phyloP scores from a whole-genome alignment of 2,329 filamentous ascomycete species.

The Monosporascus sp. region DNA sequence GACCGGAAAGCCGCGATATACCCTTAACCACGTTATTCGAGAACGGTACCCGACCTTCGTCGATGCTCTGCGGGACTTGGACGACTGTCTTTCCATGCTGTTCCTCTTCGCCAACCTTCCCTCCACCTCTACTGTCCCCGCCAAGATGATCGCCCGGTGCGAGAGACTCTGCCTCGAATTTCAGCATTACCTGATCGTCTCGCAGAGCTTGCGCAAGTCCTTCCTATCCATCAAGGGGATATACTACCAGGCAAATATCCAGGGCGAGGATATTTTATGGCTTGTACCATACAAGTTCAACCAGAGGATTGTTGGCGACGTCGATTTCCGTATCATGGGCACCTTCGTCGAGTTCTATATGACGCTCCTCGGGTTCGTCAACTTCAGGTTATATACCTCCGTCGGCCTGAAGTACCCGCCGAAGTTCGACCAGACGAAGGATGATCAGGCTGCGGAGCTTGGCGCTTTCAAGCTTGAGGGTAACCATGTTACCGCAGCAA shows the following conservation, averaged over 20 bases:
- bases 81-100: conserved; percentile 94
- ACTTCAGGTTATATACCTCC: conserved; percentile 89
- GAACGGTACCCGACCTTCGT: conserved; percentile 97
- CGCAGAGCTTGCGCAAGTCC: conserved; percentile 86
- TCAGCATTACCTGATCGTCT: conserved; percentile 93
- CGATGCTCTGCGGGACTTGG: conserved; percentile 87
- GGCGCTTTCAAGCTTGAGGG: conserved; percentile 88
- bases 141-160: conserved; percentile 93
- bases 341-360: conserved; percentile 99
- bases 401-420: conserved; percentile 92
- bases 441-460: conserved; percentile 85
- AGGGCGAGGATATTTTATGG: conserved; percentile 96
- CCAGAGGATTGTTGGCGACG: conserved; percentile 85
- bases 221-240: conserved; percentile 99
- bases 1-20: conserved; percentile 83
- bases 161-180: conserved; percentile 93
- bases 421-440: conserved; percentile 81
- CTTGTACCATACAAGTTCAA: conserved; percentile 97
- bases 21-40: conserved; percentile 93
- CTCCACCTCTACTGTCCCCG: conserved; percentile 80
- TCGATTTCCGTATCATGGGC: conserved; percentile 98
- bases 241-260: conserved; percentile 96
- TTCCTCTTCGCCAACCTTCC: conserved; percentile 97
- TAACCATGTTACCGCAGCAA: conserved; percentile 53
- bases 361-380: conserved; percentile 89